Base-by-base conservation (phyloP, 2,329 filamentous ascomycete species). In the Aschersonia sp. region DNA sequence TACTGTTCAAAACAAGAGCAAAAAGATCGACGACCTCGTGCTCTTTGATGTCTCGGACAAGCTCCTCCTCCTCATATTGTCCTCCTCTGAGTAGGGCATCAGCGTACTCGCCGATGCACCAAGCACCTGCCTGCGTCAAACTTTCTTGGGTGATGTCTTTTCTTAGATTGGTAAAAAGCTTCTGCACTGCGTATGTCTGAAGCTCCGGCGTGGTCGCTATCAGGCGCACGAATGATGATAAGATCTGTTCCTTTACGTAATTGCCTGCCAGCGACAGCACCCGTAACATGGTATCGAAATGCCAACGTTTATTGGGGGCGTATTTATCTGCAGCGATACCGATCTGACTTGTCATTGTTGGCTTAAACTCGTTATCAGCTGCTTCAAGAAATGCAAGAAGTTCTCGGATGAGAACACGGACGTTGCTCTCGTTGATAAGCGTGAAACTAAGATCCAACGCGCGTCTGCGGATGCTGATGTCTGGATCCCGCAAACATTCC, bases 361-460 rank as follows among this genome's bases (percentile, higher is more conserved):
- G 87, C 69, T 98, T 98, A 71, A 98, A 98, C 65, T 98, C 92
- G 54, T 94, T 95, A 59, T 98, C 92, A 48, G 94, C 91, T 46
- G 95, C 89, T 64, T 98, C 92, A 50, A 98, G 68, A 74, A 98
- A 98, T 5, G 92, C 89, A 43, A 98, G 74, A 41, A 98, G 73
- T 62, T 98, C 94, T 53, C 94, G 75, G 51, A 98, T 92, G 40
- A 98, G 75, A 4, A 97, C 86, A 40, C 92, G 82, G 38, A 98
- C 89, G 58, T 98, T 98, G 65, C 83, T 80, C 62, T 97, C 92
- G 63, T 98, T 97, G 67, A 98, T 96, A 47, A 98, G 73, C 4
- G 94, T 98, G 61, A 98, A 98, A 66, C 92, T 97, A 49, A 98
- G 79, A 61, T 98, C 92, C 40, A 98, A 75, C n/a, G 92, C 92